A percentile compares a stretch with the other conserved stretches of the same genome.
These are phyloP conservation scores for Amaranthus tricolor DNA, from an alignment of 179 eudicot genomes.

Conservation along the genomic window DNA sequence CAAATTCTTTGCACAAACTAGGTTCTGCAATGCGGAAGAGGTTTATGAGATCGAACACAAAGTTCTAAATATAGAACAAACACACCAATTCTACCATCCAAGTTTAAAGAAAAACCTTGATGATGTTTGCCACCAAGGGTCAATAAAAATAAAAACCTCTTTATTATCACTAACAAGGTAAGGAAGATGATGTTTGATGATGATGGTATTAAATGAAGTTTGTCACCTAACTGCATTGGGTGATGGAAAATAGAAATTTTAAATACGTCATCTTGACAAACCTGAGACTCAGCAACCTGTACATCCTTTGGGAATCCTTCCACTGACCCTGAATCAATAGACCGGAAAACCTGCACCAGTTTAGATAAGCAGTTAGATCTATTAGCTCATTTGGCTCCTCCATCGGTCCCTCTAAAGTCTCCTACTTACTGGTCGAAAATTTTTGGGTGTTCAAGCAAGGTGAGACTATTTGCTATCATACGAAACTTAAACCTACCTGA, in stretches of 20 bases:
- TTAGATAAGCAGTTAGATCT: neutral
- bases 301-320: slow-evolving; percentile 68
- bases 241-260: neutral
- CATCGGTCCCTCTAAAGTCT: neutral
- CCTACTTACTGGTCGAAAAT: neutral
- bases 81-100: neutral
- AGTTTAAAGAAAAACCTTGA: too few relatives aligned
- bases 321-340: slow-evolving; percentile 79
- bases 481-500: slow-evolving; percentile 41
- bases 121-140: too few relatives aligned
- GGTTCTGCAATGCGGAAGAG: slow-evolving; percentile 46
- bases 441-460: too few relatives aligned
- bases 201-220: too few relatives aligned
- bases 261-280: slow-evolving; percentile 13
- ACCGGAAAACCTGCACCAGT: slow-evolving; percentile 57
- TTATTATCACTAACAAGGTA: too few relatives aligned
- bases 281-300: slow-evolving; percentile 58
- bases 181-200: too few relatives aligned
- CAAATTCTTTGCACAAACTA: slow-evolving; percentile 68
- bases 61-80: neutral
- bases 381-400: neutral
- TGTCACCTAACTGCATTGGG: too few relatives aligned
- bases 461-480: neutral
- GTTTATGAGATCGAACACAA: neutral
- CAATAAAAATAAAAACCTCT: too few relatives aligned